Conservation (phyloP, 129 eudicot genomes). For the Apium graveolens region DNA sequence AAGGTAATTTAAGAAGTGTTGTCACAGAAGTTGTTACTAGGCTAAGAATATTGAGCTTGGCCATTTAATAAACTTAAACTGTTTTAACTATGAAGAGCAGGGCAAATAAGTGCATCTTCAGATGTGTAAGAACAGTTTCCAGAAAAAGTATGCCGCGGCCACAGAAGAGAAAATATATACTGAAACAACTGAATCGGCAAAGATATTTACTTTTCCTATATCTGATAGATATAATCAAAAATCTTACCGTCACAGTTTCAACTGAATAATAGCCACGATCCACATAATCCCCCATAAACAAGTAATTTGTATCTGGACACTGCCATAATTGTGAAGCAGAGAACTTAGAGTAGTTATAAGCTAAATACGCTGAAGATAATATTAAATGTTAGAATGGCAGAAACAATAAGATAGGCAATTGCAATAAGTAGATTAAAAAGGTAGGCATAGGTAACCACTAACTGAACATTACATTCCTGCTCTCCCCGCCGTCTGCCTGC, state of each 20-base stretch:
- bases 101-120: neutral
- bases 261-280: conserved; percentile 52
- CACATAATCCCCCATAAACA: conserved; percentile 94
- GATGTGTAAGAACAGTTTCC: neutral
- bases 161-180: neutral
- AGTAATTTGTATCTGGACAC: conserved; percentile 95
- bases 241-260: conserved; percentile 62
- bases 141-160: neutral
- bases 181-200: neutral
- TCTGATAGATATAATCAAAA: neutral
- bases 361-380: neutral
- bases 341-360: neutral
- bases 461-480: neutral
- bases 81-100: neutral
- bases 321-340: conserved; percentile 23
- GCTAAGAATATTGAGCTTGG: neutral
- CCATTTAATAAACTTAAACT: neutral
- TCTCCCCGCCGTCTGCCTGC: neutral
- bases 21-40: neutral
- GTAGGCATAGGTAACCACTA: neutral
- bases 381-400: neutral
- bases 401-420: neutral
- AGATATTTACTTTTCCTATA: neutral
- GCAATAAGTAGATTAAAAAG: neutral
- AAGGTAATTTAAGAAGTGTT: neutral